These are phyloP conservation scores for Colletotrichum sp. DNA, from an alignment of 2,329 filamentous ascomycete species.

Conservation along the genomic window DNA sequence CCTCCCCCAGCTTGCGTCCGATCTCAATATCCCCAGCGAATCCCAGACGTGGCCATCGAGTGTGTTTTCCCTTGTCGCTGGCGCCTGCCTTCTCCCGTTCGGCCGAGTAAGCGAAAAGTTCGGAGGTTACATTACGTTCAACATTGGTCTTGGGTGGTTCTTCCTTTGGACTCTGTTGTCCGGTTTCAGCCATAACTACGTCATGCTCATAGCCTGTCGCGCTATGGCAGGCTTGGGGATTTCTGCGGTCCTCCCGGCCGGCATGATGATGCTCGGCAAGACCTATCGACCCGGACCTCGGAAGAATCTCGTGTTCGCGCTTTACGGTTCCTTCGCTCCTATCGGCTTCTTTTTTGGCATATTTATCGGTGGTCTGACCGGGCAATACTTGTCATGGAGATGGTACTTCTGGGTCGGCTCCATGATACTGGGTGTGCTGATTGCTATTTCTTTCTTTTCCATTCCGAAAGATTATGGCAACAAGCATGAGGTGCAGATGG, in stretches of 20 bases:
- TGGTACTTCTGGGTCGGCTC: slow-evolving; percentile 75
- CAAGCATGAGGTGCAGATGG: slow-evolving; percentile 49
- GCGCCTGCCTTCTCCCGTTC: slow-evolving; percentile 65
- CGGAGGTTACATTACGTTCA: slow-evolving; percentile 66
- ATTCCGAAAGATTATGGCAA: slow-evolving; percentile 39
- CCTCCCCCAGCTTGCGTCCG: slow-evolving; percentile 66
- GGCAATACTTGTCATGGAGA: slow-evolving; percentile 65
- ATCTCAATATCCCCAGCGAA: slow-evolving; percentile 67
- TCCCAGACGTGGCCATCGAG: slow-evolving; percentile 69
- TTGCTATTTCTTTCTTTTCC: slow-evolving; percentile 45
- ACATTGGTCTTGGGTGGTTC: slow-evolving; percentile 67
- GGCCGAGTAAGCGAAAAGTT: slow-evolving; percentile 68
- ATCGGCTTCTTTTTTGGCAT: slow-evolving; percentile 69
- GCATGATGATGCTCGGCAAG: slow-evolving; percentile 72
- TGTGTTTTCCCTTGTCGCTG: slow-evolving; percentile 63
- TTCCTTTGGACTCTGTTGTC: slow-evolving; percentile 71
- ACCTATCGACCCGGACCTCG: slow-evolving; percentile 72
- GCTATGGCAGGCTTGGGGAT: slow-evolving; percentile 77
- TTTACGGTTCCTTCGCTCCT: slow-evolving; percentile 64
- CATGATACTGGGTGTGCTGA: slow-evolving; percentile 47
- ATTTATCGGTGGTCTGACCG: slow-evolving; percentile 67
- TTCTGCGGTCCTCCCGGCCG: slow-evolving; percentile 73
- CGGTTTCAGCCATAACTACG: slow-evolving; percentile 70
- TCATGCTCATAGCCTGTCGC: slow-evolving; percentile 76
- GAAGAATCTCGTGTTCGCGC: slow-evolving; percentile 69